A percentile compares a stretch with the other conserved stretches of the same genome.
Conservation (phyloP, 208 protist genomes). For the Wallacemonas sp. region DNA sequence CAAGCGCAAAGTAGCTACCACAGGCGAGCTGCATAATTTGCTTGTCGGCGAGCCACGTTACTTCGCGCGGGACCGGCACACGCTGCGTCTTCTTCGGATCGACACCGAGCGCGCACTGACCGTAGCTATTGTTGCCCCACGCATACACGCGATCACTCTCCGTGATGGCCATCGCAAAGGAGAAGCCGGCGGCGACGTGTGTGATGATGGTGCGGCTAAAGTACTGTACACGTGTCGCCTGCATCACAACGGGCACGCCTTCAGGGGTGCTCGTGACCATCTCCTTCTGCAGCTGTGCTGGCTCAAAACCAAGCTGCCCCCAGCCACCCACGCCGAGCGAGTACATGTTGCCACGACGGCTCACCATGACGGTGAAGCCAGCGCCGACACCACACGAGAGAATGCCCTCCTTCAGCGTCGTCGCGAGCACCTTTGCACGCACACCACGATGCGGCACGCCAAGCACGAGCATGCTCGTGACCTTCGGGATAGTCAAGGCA, state of each 20-base stretch:
- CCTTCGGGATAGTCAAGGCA: conserved; percentile 61
- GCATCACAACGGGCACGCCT: conserved; percentile 58
- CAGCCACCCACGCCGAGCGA: conserved; percentile 73
- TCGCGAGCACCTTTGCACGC: conserved; percentile 25
- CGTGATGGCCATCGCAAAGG: conserved; percentile 62
- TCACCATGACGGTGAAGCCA: conserved; percentile 78
- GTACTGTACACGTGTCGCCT: conserved; percentile 65
- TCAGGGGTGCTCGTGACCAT: conserved; percentile 59
- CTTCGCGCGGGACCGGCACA: conserved; percentile 59
- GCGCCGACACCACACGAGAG: conserved; percentile 61
- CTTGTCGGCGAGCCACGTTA: conserved; percentile 74
- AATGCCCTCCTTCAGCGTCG: conserved; percentile 68
- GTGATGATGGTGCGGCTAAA: conserved; percentile 58
- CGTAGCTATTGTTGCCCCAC: conserved; percentile 86
- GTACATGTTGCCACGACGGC: conserved; percentile 63
- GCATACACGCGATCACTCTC: conserved; percentile 73
- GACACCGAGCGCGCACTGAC: conserved; percentile 75
- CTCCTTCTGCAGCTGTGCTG: conserved; percentile 17
- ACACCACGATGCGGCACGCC: conserved; percentile 69
- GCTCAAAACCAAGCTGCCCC: conserved; percentile 78
- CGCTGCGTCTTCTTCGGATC: conserved; percentile 53
- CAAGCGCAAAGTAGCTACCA: conserved; percentile 80
- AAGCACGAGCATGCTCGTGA: conserved; percentile 57
- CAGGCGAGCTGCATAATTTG: conserved; percentile 79
- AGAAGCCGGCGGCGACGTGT: conserved; percentile 54